Evolutionary conservation across 164 flowering plant genomes (phyloP), one percentile per base, ranked within the genome.

Genomic region (Taxillus chinensis): DNA sequence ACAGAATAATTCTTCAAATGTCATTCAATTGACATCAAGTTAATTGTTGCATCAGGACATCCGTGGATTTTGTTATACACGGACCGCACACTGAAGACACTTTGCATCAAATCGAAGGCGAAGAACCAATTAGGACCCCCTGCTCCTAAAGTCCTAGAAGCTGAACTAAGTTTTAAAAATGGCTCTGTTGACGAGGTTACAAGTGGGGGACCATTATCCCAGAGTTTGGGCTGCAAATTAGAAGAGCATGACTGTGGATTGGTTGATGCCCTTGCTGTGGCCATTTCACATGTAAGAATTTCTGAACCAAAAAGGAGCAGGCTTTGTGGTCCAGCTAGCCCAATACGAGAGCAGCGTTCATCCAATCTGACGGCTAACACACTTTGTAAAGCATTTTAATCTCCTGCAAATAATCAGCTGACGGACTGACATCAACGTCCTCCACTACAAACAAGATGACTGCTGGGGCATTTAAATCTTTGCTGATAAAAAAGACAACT

Each of bases 371-470:
- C 78, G 64, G 62, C 89, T 70, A 84, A 72, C 75, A 82, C 75
- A 61, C 93, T 92, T 45, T 92, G 98, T 80, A 83, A 83, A 85
- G 98, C 98, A 63, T 92, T 87, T 65, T 92, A 80, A 87, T 60
- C 67, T 66, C 59, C 45, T 16, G 46, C 41, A 39, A 42, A 57
- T 50, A 64, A 56, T 66, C 48, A 66, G 61, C 61, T 67, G 52
- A 67, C 73, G 68, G 70, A 73, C 66, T 48, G 51, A 48, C 51
- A 40, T 27, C 27, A 27, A 0, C 27, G 27, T 27, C 27, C 27
- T 27, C 27, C 27, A 27, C 27, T 27, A 2, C 27, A 27, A 27
- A 27, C 27, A 27, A 0, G 27, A 27, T 27, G 27, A 27, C 27
- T 27, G 27, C 27, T 27, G 27, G 2, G 0, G 27, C 27, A 27